Conservation (phyloP, 2,329 filamentous ascomycete genomes). For the Penicillium sp. region DNA sequence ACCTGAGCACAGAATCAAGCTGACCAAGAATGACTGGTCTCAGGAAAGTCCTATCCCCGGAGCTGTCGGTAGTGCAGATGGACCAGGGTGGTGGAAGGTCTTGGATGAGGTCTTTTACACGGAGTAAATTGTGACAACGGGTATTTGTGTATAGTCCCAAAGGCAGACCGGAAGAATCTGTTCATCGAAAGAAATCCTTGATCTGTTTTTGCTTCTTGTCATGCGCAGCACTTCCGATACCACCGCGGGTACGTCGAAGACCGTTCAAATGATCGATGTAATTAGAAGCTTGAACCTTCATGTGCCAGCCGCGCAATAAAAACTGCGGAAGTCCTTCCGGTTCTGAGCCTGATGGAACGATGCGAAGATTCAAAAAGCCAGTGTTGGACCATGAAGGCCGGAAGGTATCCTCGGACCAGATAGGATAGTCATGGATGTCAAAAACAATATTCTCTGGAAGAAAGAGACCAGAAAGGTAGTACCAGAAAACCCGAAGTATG, state of each 20-base stretch:
- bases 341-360: constrained; percentile 20
- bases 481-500: constrained; percentile 71
- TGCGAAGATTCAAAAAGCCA: constrained; percentile 58
- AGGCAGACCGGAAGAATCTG: background rate
- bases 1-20: background rate
- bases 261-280: constrained; percentile 68
- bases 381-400: constrained; percentile 67
- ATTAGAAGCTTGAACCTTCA: constrained; percentile 23
- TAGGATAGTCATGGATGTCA: constrained; percentile 44
- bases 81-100: constrained; percentile 40
- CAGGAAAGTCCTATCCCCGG: constrained; percentile 36
- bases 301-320: constrained; percentile 43
- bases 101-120: constrained; percentile 40
- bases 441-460: constrained; percentile 45
- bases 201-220: constrained; percentile 76
- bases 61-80: constrained; percentile 35
- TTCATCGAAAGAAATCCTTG: constrained; percentile 67
- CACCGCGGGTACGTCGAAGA: constrained; percentile 77
- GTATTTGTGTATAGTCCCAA: constrained; percentile 6
- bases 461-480: constrained; percentile 61
- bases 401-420: constrained; percentile 27
- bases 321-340: background rate
- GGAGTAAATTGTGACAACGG: constrained; percentile 15
- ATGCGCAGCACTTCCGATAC: constrained; percentile 75
- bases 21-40: constrained; percentile 1